These are phyloP conservation scores for Bipolaris gigantea DNA, from an alignment of 2,329 filamentous ascomycete species.

Conservation along the genomic window DNA sequence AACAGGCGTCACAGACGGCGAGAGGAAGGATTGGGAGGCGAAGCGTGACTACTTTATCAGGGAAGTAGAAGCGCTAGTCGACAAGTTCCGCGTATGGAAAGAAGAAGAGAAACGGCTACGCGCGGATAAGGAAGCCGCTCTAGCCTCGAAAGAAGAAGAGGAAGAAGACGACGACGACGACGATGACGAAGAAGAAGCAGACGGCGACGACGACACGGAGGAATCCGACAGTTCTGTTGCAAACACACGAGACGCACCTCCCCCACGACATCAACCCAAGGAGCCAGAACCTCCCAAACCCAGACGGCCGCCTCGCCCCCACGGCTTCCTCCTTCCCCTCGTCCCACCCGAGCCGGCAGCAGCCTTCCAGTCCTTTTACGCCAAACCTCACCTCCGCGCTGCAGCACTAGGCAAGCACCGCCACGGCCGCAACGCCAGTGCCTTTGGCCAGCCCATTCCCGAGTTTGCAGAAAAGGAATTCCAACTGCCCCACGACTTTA, in stretches of 20 bases:
- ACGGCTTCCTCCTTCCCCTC: conserved; percentile 36
- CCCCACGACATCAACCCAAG: conserved; percentile 47
- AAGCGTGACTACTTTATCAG: conserved; percentile 83
- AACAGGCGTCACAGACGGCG: conserved; percentile 78
- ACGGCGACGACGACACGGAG: conserved; percentile 43
- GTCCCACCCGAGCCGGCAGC: conserved; percentile 47
- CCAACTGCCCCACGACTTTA: conserved; percentile 67
- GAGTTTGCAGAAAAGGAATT: conserved; percentile 74
- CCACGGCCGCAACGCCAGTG: conserved; percentile 69
- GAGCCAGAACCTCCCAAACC: conserved; percentile 43
- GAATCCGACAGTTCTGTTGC: conserved; percentile 35
- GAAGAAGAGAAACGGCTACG: conserved; percentile 85
- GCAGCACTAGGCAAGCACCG: conserved; percentile 74
- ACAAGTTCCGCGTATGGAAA: conserved; percentile 87
- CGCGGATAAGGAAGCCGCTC: conserved; percentile 69
- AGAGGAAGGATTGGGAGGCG: conserved; percentile 83
- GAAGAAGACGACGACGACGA: conserved; percentile 54
- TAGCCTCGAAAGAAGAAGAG: conserved; percentile 53
- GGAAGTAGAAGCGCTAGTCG: conserved; percentile 77
- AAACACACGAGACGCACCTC: conserved; percentile 11
- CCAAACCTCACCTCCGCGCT: conserved; percentile 76
- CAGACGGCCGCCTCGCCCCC: conserved; percentile 36
- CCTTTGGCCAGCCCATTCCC: conserved; percentile 81
- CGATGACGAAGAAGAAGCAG: conserved; percentile 49
- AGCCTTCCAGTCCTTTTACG: conserved; percentile 85